Percentiles rank a stretch among this genome's conserved stretches.
These are phyloP conservation scores for Bipolaris gigantea DNA, from an alignment of 2,329 filamentous ascomycete species.

Conservation along the genomic window DNA sequence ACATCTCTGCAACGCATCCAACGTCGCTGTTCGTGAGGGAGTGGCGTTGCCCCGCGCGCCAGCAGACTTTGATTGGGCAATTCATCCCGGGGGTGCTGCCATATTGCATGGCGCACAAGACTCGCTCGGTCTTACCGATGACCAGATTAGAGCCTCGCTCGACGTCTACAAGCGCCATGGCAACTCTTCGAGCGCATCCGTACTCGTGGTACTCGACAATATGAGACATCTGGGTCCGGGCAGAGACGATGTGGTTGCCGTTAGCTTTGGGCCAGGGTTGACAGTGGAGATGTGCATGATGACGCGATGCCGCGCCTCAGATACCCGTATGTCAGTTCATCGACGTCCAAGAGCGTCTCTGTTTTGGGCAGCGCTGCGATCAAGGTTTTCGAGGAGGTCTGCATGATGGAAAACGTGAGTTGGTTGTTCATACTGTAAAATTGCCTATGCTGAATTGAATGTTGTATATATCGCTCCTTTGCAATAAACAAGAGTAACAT, in stretches of 20 bases:
- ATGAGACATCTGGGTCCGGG: slow-evolving; percentile 50
- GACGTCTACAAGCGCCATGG: slow-evolving; percentile 69
- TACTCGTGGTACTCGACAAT: slow-evolving; percentile 67
- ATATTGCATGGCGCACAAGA: slow-evolving; percentile 66
- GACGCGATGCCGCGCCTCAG: slow-evolving; percentile 46
- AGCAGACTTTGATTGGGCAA: slow-evolving; percentile 70
- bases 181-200: slow-evolving; percentile 68
- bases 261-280: slow-evolving; percentile 71
- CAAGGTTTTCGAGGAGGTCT: neutral
- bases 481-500: no score
- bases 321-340: neutral
- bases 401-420: neutral
- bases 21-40: slow-evolving; percentile 26
- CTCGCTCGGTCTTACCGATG: slow-evolving; percentile 59
- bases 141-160: slow-evolving; percentile 71
- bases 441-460: no score
- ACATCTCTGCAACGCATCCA: slow-evolving; percentile 28
- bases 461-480: no score
- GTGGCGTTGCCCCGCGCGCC: slow-evolving; percentile 42
- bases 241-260: slow-evolving; percentile 65
- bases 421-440: neutral
- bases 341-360: neutral
- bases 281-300: slow-evolving; percentile 69
- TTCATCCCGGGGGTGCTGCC: slow-evolving; percentile 70
- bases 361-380: neutral